Evolutionary conservation across 176 grass and related monocot genomes (phyloP).

Genomic region (Calamus simplicifolius): DNA sequence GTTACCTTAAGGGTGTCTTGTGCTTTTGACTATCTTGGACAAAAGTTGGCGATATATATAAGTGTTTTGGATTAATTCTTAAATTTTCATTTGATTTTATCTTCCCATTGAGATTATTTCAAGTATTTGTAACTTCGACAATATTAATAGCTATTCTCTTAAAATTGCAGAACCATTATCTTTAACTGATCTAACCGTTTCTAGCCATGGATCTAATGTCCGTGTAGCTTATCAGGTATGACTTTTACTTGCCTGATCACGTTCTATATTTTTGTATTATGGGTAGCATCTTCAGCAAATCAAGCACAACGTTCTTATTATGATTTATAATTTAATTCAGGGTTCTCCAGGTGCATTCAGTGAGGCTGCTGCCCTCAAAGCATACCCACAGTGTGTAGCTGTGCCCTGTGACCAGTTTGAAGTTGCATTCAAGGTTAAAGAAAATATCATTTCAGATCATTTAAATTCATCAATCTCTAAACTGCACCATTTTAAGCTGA

Average conservation of each 20-base stretch:
- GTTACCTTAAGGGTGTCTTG: too few relatives aligned
- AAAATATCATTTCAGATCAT: too few relatives aligned
- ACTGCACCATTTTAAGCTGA: background rate
- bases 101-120: too few relatives aligned
- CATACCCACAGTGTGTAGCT: slow-evolving; percentile 39
- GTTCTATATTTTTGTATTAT: background rate
- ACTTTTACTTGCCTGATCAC: background rate
- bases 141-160: background rate
- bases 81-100: too few relatives aligned
- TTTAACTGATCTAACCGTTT: slow-evolving; percentile 26
- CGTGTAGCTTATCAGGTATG: slow-evolving; percentile 55
- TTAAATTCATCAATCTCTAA: too few relatives aligned
- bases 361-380: slow-evolving; percentile 45
- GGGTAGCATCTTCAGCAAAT: too few relatives aligned
- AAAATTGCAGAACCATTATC: slow-evolving; percentile 33
- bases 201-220: slow-evolving; percentile 26
- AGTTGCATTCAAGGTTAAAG: slow-evolving; percentile 40
- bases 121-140: too few relatives aligned
- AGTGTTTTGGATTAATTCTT: too few relatives aligned
- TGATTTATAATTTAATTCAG: slow-evolving; percentile 22
- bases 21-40: too few relatives aligned
- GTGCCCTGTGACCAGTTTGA: slow-evolving; percentile 48
- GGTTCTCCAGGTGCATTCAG: slow-evolving; percentile 42
- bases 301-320: background rate
- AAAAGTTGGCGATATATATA: too few relatives aligned